These are phyloP conservation scores for Populus ilicifolia DNA, from an alignment of 345 rosid genomes.

Conservation along the genomic window DNA sequence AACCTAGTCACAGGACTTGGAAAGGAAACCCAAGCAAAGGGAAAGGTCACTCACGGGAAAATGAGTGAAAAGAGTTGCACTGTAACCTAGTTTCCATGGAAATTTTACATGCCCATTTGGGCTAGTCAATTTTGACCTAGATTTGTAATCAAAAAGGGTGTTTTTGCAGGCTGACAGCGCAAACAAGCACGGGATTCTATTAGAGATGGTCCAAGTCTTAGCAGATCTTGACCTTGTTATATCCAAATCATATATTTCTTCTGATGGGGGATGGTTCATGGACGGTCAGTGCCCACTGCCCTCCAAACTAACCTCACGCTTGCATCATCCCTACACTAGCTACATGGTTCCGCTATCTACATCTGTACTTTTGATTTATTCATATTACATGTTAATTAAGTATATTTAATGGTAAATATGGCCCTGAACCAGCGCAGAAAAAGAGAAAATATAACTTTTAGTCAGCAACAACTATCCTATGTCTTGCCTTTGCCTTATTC, in stretches of 20 bases:
- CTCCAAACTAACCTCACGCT: background rate
- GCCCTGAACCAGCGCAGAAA: too few relatives aligned
- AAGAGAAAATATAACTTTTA: constrained; percentile 6
- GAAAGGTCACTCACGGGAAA: background rate
- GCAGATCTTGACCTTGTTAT: constrained; percentile 96
- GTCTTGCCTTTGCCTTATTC: constrained; percentile 3
- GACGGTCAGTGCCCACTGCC: constrained; percentile 52
- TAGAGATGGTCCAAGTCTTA: constrained; percentile 91
- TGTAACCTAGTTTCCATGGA: constrained; percentile 2
- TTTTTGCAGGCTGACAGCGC: constrained; percentile 77
- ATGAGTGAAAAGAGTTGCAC: background rate
- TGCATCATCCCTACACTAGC: background rate
- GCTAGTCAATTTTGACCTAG: too few relatives aligned
- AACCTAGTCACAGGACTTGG: too few relatives aligned
- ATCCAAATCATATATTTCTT: constrained; percentile 85
- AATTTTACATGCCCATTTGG: background rate
- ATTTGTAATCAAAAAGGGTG: background rate
- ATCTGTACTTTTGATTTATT: too few relatives aligned
- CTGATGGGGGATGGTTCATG: constrained; percentile 98
- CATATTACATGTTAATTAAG: too few relatives aligned
- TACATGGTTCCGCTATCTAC: background rate
- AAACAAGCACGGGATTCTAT: constrained; percentile 79
- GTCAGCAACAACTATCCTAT: background rate
- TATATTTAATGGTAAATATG: too few relatives aligned
- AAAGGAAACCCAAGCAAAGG: background rate